Evolutionary conservation across 2,329 filamentous ascomycete genomes (phyloP).

Genomic region (Epichloe elymi): DNA sequence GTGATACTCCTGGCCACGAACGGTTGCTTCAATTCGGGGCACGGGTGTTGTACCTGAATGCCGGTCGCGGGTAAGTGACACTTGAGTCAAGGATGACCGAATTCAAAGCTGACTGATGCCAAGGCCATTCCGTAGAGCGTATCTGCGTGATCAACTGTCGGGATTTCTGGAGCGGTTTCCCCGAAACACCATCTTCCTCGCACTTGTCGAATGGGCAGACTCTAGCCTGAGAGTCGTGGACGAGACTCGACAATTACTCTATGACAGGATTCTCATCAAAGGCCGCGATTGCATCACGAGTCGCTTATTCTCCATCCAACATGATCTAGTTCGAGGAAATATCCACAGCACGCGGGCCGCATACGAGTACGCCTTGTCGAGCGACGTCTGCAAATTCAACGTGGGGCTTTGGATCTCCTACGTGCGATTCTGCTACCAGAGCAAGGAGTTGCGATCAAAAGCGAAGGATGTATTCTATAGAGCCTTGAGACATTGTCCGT

Average conservation of each 20-base stretch:
- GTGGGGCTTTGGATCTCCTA: slow-evolving; percentile 36
- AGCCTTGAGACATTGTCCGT: slow-evolving; percentile 33
- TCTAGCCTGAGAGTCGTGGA: slow-evolving; percentile 60
- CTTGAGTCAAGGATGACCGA: background rate
- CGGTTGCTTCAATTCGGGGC: slow-evolving; percentile 55
- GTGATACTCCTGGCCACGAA: slow-evolving; percentile 36
- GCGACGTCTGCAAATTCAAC: slow-evolving; percentile 25
- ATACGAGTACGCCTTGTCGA: slow-evolving; percentile 37
- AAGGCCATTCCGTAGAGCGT: slow-evolving; percentile 53
- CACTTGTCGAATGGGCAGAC: slow-evolving; percentile 62
- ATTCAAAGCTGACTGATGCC: background rate
- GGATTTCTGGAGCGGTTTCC: slow-evolving; percentile 54
- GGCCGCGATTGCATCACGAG: slow-evolving; percentile 28
- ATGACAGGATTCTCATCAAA: slow-evolving; percentile 32
- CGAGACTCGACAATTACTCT: slow-evolving; percentile 55
- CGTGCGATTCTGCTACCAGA: slow-evolving; percentile 30
- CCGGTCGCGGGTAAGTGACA: slow-evolving; percentile 37
- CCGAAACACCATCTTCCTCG: slow-evolving; percentile 61
- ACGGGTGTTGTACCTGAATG: slow-evolving; percentile 53
- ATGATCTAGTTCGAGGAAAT: slow-evolving; percentile 36
- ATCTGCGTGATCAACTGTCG: slow-evolving; percentile 48
- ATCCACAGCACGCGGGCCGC: slow-evolving; percentile 35
- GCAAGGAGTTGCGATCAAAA: slow-evolving; percentile 24
- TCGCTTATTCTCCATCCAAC: slow-evolving; percentile 36
- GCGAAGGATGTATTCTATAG: slow-evolving; percentile 36